Evolutionary conservation across 139 green algal species (phyloP).

Genomic region (Coelastrella sp.): DNA sequence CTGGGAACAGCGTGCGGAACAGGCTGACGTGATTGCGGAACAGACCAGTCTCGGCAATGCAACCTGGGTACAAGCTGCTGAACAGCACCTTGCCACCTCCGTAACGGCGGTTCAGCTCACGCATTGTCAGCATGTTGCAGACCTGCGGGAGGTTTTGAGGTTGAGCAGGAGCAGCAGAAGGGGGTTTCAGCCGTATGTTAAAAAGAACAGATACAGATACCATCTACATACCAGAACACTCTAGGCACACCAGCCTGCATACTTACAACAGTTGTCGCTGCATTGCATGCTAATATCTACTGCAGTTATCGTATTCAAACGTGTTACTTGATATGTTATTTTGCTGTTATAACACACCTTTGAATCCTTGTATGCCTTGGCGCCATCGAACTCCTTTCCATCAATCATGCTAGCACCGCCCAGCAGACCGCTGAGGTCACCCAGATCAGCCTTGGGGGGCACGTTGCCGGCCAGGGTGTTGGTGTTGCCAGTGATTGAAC

Average conservation of each 20-base stretch:
- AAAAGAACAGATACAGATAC: too few species aligned
- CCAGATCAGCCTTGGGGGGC: conserved; percentile 93
- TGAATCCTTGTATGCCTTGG: conserved; percentile 98
- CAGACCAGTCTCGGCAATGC: conserved; percentile 95
- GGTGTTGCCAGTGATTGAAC: conserved; percentile 97
- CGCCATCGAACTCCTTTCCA: conserved; percentile 89
- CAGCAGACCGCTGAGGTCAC: conserved; percentile 86
- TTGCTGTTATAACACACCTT: conserved; percentile 88
- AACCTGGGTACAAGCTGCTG: conserved; percentile 94
- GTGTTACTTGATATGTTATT: too few species aligned
- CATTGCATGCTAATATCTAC: too few species aligned
- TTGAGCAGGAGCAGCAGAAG: too few species aligned
- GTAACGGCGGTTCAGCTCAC: conserved; percentile 88
- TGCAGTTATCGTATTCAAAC: too few species aligned
- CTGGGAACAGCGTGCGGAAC: conserved; percentile 93
- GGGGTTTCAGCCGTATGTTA: too few species aligned
- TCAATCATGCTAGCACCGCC: conserved; percentile 87
- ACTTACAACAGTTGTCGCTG: too few species aligned
- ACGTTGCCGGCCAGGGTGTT: conserved; percentile 96
- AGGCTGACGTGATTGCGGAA: conserved; percentile 90
- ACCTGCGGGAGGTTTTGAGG: too few species aligned
- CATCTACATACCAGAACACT: too few species aligned
- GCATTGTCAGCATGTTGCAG: conserved; percentile 98
- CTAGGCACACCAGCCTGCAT: too few species aligned
- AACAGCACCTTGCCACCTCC: conserved; percentile 91